phyloP scores from a whole-genome alignment of 2,329 filamentous ascomycete species.

The Pseudogymnoascus sp. region DNA sequence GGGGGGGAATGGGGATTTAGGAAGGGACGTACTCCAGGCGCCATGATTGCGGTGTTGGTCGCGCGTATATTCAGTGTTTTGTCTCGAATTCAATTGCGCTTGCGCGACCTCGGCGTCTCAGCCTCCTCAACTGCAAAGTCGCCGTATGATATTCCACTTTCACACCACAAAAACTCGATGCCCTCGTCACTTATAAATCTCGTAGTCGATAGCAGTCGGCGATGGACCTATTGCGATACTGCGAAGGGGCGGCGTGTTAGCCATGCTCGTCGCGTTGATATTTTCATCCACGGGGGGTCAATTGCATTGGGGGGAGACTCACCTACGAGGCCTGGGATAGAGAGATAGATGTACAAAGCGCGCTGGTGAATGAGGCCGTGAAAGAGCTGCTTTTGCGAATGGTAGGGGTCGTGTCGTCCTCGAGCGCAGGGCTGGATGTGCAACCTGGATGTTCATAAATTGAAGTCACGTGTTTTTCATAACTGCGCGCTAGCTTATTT shows the following conservation, averaged over 20 bases:
- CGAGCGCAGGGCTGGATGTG: neutral
- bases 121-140: neutral
- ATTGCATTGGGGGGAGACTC: neutral
- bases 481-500: neutral
- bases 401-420: neutral
- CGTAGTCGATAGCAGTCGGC: neutral
- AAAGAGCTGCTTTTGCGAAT: neutral
- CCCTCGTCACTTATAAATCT: neutral
- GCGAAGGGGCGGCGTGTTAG: neutral
- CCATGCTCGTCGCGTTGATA: neutral
- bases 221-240: neutral
- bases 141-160: neutral
- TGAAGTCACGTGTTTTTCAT: neutral
- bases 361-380: neutral
- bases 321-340: neutral
- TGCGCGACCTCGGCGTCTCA: neutral
- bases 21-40: neutral
- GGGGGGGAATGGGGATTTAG: neutral
- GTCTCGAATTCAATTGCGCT: neutral
- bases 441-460: slow-evolving; percentile 5
- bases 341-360: neutral
- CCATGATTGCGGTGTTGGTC: neutral
- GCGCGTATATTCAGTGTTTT: neutral
- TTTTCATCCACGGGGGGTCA: neutral
- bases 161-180: neutral